Percentiles rank a stretch among this genome's conserved stretches.
phyloP scores from a whole-genome alignment of 140 eudicot species.

The Senecio squalidus region DNA sequence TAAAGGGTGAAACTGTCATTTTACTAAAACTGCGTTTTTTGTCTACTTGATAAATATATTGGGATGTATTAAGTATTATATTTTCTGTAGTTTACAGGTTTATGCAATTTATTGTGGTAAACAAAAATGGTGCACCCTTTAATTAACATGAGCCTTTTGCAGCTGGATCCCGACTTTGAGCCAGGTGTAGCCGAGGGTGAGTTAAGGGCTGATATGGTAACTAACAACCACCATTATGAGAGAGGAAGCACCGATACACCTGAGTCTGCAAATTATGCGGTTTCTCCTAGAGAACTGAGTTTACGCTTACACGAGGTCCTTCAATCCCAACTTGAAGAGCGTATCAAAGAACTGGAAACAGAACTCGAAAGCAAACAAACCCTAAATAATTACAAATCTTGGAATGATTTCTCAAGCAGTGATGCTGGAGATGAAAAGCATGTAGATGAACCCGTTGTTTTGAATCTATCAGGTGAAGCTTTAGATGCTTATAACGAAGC shows the following conservation, averaged over 20 bases:
- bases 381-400: constrained; percentile 14
- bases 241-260: constrained; percentile 40
- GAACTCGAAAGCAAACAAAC: constrained; percentile 39
- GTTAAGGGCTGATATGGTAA: constrained; percentile 6
- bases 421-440: constrained; percentile 41
- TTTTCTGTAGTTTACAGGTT: too few relatives aligned
- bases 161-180: neutral
- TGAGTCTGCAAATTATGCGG: constrained; percentile 50
- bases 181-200: neutral
- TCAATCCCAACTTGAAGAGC: constrained; percentile 75
- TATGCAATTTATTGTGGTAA: neutral
- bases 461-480: constrained; percentile 78
- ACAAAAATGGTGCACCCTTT: neutral
- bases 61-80: too few relatives aligned
- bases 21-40: too few relatives aligned
- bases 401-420: constrained; percentile 39
- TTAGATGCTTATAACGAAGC: constrained; percentile 75
- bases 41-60: too few relatives aligned
- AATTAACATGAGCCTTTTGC: neutral
- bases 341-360: constrained; percentile 67
- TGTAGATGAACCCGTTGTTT: constrained; percentile 50
- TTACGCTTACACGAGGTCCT: constrained; percentile 76
- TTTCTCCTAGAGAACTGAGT: constrained; percentile 73
- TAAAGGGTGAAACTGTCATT: too few relatives aligned
- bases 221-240: constrained; percentile 34